Evolutionary conservation across 768 basidiomycete species (phyloP).

Genomic region (Mycena filopes): DNA sequence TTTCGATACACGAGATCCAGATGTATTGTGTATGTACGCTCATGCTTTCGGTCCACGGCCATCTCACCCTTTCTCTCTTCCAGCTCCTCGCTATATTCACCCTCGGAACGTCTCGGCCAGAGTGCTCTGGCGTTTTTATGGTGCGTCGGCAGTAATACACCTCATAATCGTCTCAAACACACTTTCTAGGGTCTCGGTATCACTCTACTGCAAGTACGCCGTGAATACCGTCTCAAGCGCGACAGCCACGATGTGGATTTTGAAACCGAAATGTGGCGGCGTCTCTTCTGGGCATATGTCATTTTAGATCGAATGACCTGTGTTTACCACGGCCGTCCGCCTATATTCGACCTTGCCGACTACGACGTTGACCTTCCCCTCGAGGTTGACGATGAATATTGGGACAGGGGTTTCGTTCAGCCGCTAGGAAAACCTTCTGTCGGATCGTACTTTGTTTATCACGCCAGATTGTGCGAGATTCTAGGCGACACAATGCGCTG

Average conservation of each 20-base stretch:
- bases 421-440: slow-evolving; percentile 66
- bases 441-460: slow-evolving; percentile 56
- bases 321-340: slow-evolving; percentile 60
- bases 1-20: slow-evolving; percentile 52
- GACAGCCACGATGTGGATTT: slow-evolving; percentile 34
- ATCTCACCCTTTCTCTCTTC: background rate
- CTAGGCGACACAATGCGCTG: slow-evolving; percentile 68
- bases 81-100: slow-evolving; percentile 49
- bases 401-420: slow-evolving; percentile 66
- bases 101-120: slow-evolving; percentile 52
- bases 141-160: slow-evolving; percentile 12
- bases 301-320: slow-evolving; percentile 44
- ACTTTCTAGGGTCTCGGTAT: slow-evolving; percentile 50
- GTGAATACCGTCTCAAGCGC: slow-evolving; percentile 57
- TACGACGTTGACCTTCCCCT: slow-evolving; percentile 54
- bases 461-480: slow-evolving; percentile 52
- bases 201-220: slow-evolving; percentile 62
- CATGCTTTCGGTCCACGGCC: background rate
- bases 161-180: background rate
- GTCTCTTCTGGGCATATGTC: slow-evolving; percentile 52
- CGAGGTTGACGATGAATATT: slow-evolving; percentile 62
- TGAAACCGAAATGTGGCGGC: slow-evolving; percentile 64
- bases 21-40: slow-evolving; percentile 49
- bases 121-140: slow-evolving; percentile 52
- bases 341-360: slow-evolving; percentile 63